Evolutionary conservation across 805 yeast species (phyloP).

Genomic region (Sungouiozyma ichnusensis): DNA sequence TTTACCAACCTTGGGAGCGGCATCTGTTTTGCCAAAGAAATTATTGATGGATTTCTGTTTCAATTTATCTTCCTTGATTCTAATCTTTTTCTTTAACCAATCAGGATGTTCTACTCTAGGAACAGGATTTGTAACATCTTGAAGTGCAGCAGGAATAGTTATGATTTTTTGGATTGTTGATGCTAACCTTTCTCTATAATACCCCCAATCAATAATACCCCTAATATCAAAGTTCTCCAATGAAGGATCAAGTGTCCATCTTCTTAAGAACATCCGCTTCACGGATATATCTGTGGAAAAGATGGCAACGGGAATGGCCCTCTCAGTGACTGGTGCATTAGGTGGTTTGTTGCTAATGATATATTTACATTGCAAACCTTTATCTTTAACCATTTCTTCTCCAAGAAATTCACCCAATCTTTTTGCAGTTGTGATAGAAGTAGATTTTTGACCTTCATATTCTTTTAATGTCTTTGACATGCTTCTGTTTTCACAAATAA

Average conservation of each 20-base stretch:
- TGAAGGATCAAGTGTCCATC: conserved; percentile 78
- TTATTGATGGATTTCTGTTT: conserved; percentile 58
- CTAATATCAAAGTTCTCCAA: conserved; percentile 79
- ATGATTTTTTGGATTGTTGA: conserved; percentile 91
- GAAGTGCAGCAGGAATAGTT: conserved; percentile 95
- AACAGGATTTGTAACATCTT: conserved; percentile 79
- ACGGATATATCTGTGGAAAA: conserved; percentile 72
- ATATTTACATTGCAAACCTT: conserved; percentile 91
- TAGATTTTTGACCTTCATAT: conserved; percentile 82
- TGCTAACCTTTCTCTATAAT: conserved; percentile 81
- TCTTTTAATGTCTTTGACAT: conserved; percentile 89
- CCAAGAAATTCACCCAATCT: conserved; percentile 92
- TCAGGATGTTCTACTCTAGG: conserved; percentile 91
- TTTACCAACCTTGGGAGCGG: conserved; percentile 31
- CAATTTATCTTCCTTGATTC: conserved; percentile 48
- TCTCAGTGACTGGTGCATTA: conserved; percentile 84
- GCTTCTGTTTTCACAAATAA: conserved; percentile 91
- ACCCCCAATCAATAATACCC: conserved; percentile 83
- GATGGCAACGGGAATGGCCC: conserved; percentile 94
- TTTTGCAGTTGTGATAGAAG: conserved; percentile 90
- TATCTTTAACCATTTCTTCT: conserved; percentile 91
- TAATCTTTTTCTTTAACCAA: conserved; percentile 68
- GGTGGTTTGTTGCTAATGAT: conserved; percentile 76
- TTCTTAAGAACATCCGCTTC: conserved; percentile 62
- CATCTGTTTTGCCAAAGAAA: conserved; percentile 42